Conservation (phyloP, 139 green algal species). For the Chlorella sp. region DNA sequence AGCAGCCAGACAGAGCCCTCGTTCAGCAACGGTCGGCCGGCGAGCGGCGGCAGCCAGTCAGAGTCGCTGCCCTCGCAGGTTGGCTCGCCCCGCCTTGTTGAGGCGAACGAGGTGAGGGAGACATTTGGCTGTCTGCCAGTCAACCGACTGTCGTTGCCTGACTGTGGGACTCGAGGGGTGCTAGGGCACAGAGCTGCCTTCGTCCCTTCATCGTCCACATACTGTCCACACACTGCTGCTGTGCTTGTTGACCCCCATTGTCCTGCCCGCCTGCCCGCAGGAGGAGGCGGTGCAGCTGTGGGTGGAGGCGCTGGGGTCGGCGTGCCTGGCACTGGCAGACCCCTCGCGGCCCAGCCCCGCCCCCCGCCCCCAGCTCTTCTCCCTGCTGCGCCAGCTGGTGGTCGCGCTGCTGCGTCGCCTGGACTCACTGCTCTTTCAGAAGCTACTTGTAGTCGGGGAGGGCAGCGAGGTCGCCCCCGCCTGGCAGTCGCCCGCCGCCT, state of each 20-base stretch:
- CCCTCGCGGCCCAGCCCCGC: slow-evolving; percentile 3
- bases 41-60: not conserved
- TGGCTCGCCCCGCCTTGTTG: not conserved
- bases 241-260: not conserved
- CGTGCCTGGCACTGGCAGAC: slow-evolving; percentile 18
- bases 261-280: slow-evolving; percentile 29
- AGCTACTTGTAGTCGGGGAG: slow-evolving; percentile 42
- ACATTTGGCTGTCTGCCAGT: not conserved
- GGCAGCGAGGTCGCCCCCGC: no score
- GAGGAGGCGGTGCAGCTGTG: slow-evolving; percentile 70
- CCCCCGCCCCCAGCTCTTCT: slow-evolving; percentile 39
- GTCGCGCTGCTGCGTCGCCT: slow-evolving; percentile 63
- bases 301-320: slow-evolving; percentile 62
- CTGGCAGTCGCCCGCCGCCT: no score
- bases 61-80: not conserved
- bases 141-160: not conserved
- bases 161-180: not conserved
- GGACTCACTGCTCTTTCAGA: slow-evolving; percentile 72
- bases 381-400: slow-evolving; percentile 67
- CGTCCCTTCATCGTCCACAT: not conserved
- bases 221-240: no score
- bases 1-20: not conserved
- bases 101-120: not conserved
- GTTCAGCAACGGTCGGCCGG: not conserved
- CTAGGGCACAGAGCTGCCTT: not conserved